Percentiles rank a stretch among this genome's conserved stretches.
These are phyloP conservation scores for Wickerhamiella shivajii DNA, from an alignment of 805 yeast species.

Conservation along the genomic window DNA sequence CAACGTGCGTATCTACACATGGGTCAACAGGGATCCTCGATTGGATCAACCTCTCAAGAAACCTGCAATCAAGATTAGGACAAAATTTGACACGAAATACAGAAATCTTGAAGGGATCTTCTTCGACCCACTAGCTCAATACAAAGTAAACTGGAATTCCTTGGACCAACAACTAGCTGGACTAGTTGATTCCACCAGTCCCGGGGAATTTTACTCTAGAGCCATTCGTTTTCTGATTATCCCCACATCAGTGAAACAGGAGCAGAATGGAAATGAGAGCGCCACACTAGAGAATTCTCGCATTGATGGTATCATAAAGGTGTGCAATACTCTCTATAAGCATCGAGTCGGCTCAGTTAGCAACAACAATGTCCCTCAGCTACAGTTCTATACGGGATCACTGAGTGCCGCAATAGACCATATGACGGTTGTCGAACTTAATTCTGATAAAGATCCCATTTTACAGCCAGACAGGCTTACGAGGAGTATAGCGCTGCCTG, in stretches of 20 bases:
- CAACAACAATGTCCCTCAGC: slow-evolving; percentile 12
- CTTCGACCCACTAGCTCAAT: slow-evolving; percentile 28
- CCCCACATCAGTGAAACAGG: slow-evolving; percentile 34
- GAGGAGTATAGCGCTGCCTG: slow-evolving; percentile 31
- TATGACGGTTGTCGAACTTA: slow-evolving; percentile 25
- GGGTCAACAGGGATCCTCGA: slow-evolving; percentile 13
- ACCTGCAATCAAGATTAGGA: slow-evolving; percentile 38
- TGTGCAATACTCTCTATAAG: slow-evolving; percentile 13
- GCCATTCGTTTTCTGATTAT: slow-evolving; percentile 71
- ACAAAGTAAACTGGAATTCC: slow-evolving; percentile 67
- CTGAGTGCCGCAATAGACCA: slow-evolving; percentile 49
- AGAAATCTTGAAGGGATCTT: slow-evolving; percentile 43
- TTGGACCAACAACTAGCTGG: slow-evolving; percentile 90
- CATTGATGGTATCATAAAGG: slow-evolving; percentile 56
- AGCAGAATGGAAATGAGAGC: slow-evolving; percentile 34
- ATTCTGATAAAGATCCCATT: neutral
- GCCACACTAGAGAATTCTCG: slow-evolving; percentile 79
- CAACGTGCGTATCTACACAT: slow-evolving; percentile 58
- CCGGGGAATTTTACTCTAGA: slow-evolving; percentile 36
- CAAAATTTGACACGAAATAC: slow-evolving; percentile 61
- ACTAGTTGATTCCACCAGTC: slow-evolving; percentile 54
- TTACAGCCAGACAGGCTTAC: slow-evolving; percentile 15
- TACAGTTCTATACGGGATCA: slow-evolving; percentile 72
- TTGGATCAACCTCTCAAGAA: slow-evolving; percentile 22
- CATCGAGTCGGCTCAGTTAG: slow-evolving; percentile 8